Evolutionary conservation across 345 rosid genomes (phyloP).

Genomic region (Physaria fendleri): DNA sequence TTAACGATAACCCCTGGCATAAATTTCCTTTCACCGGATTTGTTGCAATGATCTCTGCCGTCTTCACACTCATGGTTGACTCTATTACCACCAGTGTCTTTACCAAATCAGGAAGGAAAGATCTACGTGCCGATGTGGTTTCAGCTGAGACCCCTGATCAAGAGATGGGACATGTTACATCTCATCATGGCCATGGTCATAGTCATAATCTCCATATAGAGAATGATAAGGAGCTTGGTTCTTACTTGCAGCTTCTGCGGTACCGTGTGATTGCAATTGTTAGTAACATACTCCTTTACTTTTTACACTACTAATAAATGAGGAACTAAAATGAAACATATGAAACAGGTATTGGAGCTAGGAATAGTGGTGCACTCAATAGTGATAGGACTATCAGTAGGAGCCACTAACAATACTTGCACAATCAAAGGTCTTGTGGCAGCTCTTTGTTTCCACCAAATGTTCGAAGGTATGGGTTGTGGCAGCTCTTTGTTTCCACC

Average conservation of each 20-base stretch:
- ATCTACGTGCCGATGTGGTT: background rate
- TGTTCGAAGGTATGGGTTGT: conserved; percentile 74
- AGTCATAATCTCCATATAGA: conserved; percentile 12
- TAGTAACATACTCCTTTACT: background rate
- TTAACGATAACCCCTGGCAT: conserved; percentile 39
- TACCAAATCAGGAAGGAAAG: background rate
- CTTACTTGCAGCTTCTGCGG: conserved; percentile 35
- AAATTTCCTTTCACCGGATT: conserved; percentile 46
- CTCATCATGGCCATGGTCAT: conserved; percentile 31
- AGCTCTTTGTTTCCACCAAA: conserved; percentile 70
- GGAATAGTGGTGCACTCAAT: conserved; percentile 73
- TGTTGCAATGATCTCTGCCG: conserved; percentile 40
- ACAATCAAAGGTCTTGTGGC: conserved; percentile 48
- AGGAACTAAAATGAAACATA: background rate
- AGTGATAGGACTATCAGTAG: conserved; percentile 57
- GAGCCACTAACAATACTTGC: conserved; percentile 50
- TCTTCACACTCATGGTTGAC: conserved; percentile 47
- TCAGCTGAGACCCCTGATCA: conserved; percentile 21
- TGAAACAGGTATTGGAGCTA: conserved; percentile 50
- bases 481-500: conserved; percentile 79
- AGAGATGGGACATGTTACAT: conserved; percentile 6
- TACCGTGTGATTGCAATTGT: conserved; percentile 44
- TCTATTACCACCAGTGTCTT: conserved; percentile 40
- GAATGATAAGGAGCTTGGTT: conserved; percentile 3
- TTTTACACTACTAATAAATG: background rate